Percentiles rank a stretch among this genome's conserved stretches.
These are phyloP conservation scores for Fraxinus albicans DNA, from an alignment of 305 asterid genomes.

Conservation along the genomic window DNA sequence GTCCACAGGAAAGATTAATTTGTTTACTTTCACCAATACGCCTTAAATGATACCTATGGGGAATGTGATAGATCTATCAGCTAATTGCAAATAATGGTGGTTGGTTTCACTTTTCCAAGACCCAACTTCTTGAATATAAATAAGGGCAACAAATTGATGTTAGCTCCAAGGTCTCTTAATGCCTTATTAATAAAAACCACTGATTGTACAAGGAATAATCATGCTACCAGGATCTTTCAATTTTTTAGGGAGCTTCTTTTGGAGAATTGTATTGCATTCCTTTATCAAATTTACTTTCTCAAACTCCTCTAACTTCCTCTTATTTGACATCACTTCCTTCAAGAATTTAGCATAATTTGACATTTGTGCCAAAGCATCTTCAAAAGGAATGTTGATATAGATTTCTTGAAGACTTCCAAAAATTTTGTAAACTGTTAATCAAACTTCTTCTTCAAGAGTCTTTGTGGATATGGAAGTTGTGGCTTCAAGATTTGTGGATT, in stretches of 20 bases:
- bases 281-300: not conserved
- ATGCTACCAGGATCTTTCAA: not conserved
- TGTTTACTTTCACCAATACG: not conserved
- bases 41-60: not conserved
- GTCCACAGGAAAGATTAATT: no score
- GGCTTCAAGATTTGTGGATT: no score
- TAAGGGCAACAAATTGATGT: not conserved
- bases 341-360: not conserved
- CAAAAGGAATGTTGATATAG: not conserved
- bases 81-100: not conserved
- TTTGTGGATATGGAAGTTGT: no score
- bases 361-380: not conserved
- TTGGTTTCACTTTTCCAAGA: not conserved
- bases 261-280: not conserved
- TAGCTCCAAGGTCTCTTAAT: not conserved
- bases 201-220: not conserved
- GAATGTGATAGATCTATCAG: not conserved
- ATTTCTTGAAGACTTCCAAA: no score
- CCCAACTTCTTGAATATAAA: not conserved
- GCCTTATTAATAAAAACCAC: not conserved
- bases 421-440: no score
- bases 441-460: no score
- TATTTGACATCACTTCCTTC: not conserved
- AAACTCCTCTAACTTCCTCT: not conserved
- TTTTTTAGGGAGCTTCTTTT: no score